Percentiles rank a stretch among this genome's conserved stretches.
Evolutionary conservation across 345 rosid genomes (phyloP).

Genomic region (Aquilaria sinensis): DNA sequence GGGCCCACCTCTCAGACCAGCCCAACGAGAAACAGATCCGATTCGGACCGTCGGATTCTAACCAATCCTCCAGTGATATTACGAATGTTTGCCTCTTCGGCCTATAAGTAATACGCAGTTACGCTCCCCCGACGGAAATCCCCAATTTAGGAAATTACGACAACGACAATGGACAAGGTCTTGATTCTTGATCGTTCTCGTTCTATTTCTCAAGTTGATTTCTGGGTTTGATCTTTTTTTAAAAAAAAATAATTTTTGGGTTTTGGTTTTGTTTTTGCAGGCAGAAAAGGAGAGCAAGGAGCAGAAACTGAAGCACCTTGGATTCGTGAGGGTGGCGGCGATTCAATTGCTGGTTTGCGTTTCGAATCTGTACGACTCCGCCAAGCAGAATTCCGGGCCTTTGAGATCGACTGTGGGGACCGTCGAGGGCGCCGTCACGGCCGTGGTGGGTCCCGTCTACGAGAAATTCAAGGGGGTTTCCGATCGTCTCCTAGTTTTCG

Average conservation of each 20-base stretch:
- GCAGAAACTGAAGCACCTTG: conserved; percentile 58
- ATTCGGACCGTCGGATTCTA: conserved; percentile 31
- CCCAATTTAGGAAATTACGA: not conserved
- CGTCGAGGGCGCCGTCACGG: conserved; percentile 59
- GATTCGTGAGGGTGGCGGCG: conserved; percentile 56
- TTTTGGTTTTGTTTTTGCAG: conserved; percentile 6
- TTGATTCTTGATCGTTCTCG: not conserved
- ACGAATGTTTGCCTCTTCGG: not conserved
- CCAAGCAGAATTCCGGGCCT: conserved; percentile 77
- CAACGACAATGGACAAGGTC: conserved; percentile 1
- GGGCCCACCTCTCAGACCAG: conserved; percentile 10
- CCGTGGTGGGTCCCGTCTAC: conserved; percentile 65
- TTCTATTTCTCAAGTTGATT: not conserved
- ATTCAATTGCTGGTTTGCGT: conserved; percentile 41
- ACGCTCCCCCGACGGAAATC: not conserved
- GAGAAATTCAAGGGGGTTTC: conserved; percentile 59
- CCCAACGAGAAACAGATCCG: conserved; percentile 5
- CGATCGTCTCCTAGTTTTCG: conserved; percentile 52
- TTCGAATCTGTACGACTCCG: conserved; percentile 56
- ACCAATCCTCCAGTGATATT: conserved; percentile 12
- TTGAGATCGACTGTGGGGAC: conserved; percentile 57
- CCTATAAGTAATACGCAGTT: not conserved
- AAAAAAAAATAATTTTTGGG: not conserved
- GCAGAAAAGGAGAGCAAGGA: conserved; percentile 40
- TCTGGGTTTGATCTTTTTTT: not conserved